These are phyloP conservation scores for Biscogniauxia mediterranea DNA, from an alignment of 2,329 filamentous ascomycete genomes.

Conservation along the genomic window DNA sequence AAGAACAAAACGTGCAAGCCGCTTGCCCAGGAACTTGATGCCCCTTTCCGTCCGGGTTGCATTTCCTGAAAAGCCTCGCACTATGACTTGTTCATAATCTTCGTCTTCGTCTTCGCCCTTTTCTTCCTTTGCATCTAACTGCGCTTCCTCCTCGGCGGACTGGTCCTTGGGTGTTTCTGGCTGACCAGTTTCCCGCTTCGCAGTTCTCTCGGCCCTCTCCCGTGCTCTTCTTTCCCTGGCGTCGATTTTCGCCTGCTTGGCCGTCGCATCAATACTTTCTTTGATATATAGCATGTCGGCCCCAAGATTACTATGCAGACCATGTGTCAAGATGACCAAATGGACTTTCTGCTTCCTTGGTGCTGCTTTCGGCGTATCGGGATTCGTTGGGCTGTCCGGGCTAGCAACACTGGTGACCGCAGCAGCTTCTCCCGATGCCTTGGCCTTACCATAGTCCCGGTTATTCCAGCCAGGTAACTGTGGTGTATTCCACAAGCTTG, in stretches of 20 bases:
- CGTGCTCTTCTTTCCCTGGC: slow-evolving; percentile 59
- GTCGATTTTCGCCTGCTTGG: slow-evolving; percentile 69
- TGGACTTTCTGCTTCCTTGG: slow-evolving; percentile 84
- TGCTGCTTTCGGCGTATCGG: slow-evolving; percentile 41
- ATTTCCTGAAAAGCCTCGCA: slow-evolving; percentile 86
- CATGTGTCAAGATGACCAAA: slow-evolving; percentile 89
- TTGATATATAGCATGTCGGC: slow-evolving; percentile 97
- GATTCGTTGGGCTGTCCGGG: slow-evolving; percentile 19
- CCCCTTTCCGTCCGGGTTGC: slow-evolving; percentile 88
- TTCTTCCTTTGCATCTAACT: slow-evolving; percentile 7
- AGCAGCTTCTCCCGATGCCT: slow-evolving; percentile 26
- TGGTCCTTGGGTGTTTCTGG: slow-evolving; percentile 12
- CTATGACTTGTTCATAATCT: slow-evolving; percentile 81
- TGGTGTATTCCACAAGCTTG: slow-evolving; percentile 89
- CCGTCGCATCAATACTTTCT: slow-evolving; percentile 88
- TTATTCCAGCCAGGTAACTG: slow-evolving; percentile 67
- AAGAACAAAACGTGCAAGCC: slow-evolving; percentile 86
- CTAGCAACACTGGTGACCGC: slow-evolving; percentile 19
- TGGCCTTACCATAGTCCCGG: slow-evolving; percentile 31
- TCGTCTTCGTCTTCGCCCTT: slow-evolving; percentile 27
- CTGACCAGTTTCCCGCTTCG: slow-evolving; percentile 18
- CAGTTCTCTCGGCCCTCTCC: slow-evolving; percentile 39
- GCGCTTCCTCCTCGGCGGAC: background rate
- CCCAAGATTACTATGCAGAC: slow-evolving; percentile 90
- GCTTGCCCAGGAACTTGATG: slow-evolving; percentile 95